Evolutionary conservation across 306 rosid species (phyloP).

Genomic region (Cucurbita ficifolia): DNA sequence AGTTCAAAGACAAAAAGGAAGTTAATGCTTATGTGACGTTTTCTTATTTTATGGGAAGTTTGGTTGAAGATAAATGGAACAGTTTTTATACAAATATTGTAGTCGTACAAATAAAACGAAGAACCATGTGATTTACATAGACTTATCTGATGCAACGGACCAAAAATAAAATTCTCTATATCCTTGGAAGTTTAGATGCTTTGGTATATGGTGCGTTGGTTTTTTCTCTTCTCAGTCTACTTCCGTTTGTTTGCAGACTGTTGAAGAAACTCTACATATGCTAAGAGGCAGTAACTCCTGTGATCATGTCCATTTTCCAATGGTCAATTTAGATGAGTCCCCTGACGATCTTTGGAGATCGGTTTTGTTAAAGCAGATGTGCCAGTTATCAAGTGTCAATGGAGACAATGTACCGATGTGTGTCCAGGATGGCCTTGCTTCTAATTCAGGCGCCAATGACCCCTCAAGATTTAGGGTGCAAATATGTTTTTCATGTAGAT

Average conservation of each 20-base stretch:
- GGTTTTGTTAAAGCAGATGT: slow-evolving; percentile 32
- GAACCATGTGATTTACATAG: not conserved
- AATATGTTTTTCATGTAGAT: slow-evolving; percentile 13
- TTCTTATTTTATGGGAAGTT: not conserved
- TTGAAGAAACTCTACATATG: slow-evolving; percentile 19
- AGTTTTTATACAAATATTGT: not conserved
- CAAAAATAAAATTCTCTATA: not conserved
- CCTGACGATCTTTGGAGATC: slow-evolving; percentile 42
- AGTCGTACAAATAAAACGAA: not conserved
- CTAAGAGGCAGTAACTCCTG: slow-evolving; percentile 22
- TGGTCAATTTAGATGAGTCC: slow-evolving; percentile 14
- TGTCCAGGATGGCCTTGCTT: slow-evolving; percentile 30
- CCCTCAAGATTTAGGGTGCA: slow-evolving; percentile 21
- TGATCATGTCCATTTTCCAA: slow-evolving; percentile 10
- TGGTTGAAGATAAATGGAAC: not conserved
- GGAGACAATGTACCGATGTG: slow-evolving; percentile 42
- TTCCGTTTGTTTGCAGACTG: slow-evolving; percentile 29
- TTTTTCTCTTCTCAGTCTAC: slow-evolving; percentile 1
- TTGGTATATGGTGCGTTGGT: slow-evolving; percentile 7
- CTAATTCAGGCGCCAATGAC: slow-evolving; percentile 18
- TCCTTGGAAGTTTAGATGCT: not conserved
- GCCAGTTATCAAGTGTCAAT: slow-evolving; percentile 39
- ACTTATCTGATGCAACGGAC: not conserved
- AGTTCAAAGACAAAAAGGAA: not conserved
- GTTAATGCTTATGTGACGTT: not conserved